Percentiles rank a stretch among this genome's conserved stretches.
phyloP scores from a whole-genome alignment of 2,329 filamentous ascomycete species.

The Microthyrium microscopicum region DNA sequence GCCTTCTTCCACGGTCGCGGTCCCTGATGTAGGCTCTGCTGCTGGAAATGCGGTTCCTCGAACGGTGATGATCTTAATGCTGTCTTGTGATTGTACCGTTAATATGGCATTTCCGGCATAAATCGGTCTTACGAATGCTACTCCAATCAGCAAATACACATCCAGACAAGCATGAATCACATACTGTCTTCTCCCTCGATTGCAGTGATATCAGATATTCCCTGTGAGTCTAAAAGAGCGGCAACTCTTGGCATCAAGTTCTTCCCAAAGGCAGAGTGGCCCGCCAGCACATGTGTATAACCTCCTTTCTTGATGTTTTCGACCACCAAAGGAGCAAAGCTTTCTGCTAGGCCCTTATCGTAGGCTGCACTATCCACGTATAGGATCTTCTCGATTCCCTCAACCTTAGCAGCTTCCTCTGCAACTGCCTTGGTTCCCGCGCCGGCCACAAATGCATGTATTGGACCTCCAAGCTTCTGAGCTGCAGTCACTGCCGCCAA shows the following conservation, averaged over 20 bases:
- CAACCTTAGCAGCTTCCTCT: slow-evolving; percentile 71
- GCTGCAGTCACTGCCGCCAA: slow-evolving; percentile 76
- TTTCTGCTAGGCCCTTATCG: slow-evolving; percentile 85
- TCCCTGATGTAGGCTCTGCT: slow-evolving; percentile 53
- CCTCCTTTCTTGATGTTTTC: slow-evolving; percentile 95
- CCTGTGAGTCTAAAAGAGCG: slow-evolving; percentile 79
- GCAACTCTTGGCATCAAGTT: slow-evolving; percentile 82
- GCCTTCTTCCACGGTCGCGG: slow-evolving; percentile 63
- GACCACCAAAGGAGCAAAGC: slow-evolving; percentile 78
- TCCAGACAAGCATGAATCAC: slow-evolving; percentile 13
- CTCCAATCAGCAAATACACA: background rate
- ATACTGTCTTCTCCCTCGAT: slow-evolving; percentile 75
- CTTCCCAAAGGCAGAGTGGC: slow-evolving; percentile 94
- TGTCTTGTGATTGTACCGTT: slow-evolving; percentile 79
- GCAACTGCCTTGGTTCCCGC: slow-evolving; percentile 58
- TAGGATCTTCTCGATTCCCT: slow-evolving; percentile 82
- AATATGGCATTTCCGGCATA: slow-evolving; percentile 96
- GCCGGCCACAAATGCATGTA: slow-evolving; percentile 81
- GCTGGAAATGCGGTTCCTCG: slow-evolving; percentile 82
- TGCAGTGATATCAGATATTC: slow-evolving; percentile 77
- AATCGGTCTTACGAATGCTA: slow-evolving; percentile 81
- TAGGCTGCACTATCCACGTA: slow-evolving; percentile 79
- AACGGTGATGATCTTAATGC: slow-evolving; percentile 78
- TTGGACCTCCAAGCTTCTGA: slow-evolving; percentile 64
- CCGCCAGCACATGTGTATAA: slow-evolving; percentile 80